Evolutionary conservation across 2,329 filamentous ascomycete species (phyloP), one percentile per base, ranked within the genome.

Genomic region (Botrytis cinerea): DNA sequence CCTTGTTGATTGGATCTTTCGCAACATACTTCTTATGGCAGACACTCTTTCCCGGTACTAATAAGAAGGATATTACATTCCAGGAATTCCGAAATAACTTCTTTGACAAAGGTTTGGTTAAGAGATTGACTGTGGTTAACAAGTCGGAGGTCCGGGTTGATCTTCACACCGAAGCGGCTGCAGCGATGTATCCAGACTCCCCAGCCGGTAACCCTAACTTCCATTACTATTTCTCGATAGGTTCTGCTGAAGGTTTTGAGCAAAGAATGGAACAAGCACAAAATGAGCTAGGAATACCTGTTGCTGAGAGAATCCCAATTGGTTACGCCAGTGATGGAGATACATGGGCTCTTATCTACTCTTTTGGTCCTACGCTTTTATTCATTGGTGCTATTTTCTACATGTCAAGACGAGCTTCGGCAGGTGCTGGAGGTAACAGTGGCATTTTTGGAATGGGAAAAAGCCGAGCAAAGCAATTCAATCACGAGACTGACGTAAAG

Each of bases 371-470:
- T 59, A 97, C 95, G 0, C 82, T 98, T 3, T 85, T 99, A 35
- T 88, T 99, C 78, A 90, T 98, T 74, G 95, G 92, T 77, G 88
- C 93, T 73, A 88, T 98, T 71, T 88, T 93, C 81, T 98, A 90
- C 86, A 86, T 95, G 71, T 92, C 92, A 72, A 88, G 92, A 77
- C 90, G 93, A 79, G 93, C 94, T 74, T 88, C 89, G 71, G 89
- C 89, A 71, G 89, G 89, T 74, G 90, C 87, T 75, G 90, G 89
- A 73, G 88, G 88, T 74, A 87, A 87, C 68, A 91, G 91, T 80
- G 94, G 95, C 77, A 93, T 98, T 80, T 99, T 99, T 81, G 95
- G 94, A 77, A 97, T 99, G 84, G 93, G 95, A 78, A 95, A 96
- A 87, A 98, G 94, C 84, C 91, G 93, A 79, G 96, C 96, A 40